These are phyloP conservation scores for Linnemannia hyalina DNA, from an alignment of 192 early-diverging fungal genomes.

Conservation along the genomic window DNA sequence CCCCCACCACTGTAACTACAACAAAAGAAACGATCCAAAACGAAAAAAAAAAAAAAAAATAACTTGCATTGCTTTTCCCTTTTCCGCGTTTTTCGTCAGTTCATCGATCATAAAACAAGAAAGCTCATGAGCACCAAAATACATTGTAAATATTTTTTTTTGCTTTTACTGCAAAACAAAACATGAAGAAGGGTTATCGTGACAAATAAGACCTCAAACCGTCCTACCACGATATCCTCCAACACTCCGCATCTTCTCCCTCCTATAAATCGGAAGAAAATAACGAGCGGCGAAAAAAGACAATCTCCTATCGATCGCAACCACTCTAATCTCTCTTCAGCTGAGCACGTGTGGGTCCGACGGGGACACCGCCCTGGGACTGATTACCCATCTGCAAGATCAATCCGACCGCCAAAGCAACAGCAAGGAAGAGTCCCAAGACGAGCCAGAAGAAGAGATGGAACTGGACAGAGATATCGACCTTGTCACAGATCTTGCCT, in stretches of 20 bases:
- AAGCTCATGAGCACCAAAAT: neutral
- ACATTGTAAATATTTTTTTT: neutral
- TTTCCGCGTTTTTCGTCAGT: neutral
- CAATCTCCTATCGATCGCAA: neutral
- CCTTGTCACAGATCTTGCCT: constrained; percentile 40
- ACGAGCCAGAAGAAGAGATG: constrained; percentile 52
- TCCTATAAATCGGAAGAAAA: neutral
- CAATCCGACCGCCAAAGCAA: constrained; percentile 34
- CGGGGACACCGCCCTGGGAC: constrained; percentile 46
- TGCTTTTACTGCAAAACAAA: neutral
- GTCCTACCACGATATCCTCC: neutral
- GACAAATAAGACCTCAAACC: neutral
- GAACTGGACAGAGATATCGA: constrained; percentile 51
- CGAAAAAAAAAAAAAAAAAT: neutral
- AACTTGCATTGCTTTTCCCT: neutral
- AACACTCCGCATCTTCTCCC: neutral
- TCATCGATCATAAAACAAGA: neutral
- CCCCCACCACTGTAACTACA: constrained; percentile 20
- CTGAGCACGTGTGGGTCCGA: constrained; percentile 52
- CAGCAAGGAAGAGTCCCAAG: constrained; percentile 27
- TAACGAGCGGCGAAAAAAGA: neutral
- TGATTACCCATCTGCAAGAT: constrained; percentile 49
- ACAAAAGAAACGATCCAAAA: neutral
- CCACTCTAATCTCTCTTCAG: constrained; percentile 49
- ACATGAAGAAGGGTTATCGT: neutral